phyloP scores from a whole-genome alignment of 306 rosid species.

The Citrullus colocynthis region DNA sequence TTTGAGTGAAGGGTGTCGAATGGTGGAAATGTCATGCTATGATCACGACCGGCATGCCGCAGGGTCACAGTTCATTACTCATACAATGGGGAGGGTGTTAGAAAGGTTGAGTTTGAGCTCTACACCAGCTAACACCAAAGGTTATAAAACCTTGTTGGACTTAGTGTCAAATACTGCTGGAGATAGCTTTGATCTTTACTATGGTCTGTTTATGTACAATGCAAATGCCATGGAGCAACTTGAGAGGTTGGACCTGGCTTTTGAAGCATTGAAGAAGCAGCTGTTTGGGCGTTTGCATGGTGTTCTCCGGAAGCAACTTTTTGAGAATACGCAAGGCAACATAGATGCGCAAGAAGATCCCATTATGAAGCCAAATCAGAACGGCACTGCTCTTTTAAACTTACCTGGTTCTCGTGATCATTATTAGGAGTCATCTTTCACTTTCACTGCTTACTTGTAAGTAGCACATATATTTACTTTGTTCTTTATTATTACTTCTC shows the following conservation, averaged over 20 bases:
- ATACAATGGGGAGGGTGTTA: slow-evolving; percentile 71
- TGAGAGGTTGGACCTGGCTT: slow-evolving; percentile 45
- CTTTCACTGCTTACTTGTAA: slow-evolving; percentile 15
- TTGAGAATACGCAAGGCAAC: slow-evolving; percentile 28
- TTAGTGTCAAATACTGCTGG: slow-evolving; percentile 76
- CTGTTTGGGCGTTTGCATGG: slow-evolving; percentile 59
- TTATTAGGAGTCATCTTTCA: slow-evolving; percentile 15
- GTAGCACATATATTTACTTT: not conserved
- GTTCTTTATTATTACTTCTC: not conserved
- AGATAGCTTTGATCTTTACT: slow-evolving; percentile 84
- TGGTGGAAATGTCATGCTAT: slow-evolving; percentile 91
- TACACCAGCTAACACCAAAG: slow-evolving; percentile 71
- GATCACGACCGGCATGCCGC: slow-evolving; percentile 86
- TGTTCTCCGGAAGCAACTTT: slow-evolving; percentile 37
- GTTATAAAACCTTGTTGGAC: slow-evolving; percentile 65
- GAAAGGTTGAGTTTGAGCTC: slow-evolving; percentile 50
- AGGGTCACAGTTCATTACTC: slow-evolving; percentile 83
- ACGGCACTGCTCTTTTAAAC: slow-evolving; percentile 16
- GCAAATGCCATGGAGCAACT: slow-evolving; percentile 73
- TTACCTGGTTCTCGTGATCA: slow-evolving; percentile 14
- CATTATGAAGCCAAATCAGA: slow-evolving; percentile 19
- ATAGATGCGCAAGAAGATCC: slow-evolving; percentile 16
- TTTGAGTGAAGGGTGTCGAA: slow-evolving; percentile 62
- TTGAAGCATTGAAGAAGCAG: slow-evolving; percentile 63
- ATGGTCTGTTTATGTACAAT: slow-evolving; percentile 83